Evolutionary conservation across 2,329 filamentous ascomycete species (phyloP).

Genomic region (Ophiobolus disseminans): DNA sequence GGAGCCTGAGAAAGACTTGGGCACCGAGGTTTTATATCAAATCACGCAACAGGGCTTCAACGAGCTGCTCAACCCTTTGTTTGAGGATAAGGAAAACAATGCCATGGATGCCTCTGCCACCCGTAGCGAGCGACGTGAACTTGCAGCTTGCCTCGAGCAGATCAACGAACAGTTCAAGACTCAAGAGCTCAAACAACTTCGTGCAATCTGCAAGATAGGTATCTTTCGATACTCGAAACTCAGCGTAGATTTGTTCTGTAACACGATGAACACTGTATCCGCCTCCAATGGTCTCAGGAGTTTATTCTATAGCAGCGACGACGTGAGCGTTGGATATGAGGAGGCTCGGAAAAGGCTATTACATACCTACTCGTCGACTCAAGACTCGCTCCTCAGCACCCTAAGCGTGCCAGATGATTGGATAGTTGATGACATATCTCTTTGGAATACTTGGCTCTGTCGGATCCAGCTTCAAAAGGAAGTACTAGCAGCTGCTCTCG

Average conservation of each 20-base stretch:
- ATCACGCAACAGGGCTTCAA: conserved; percentile 93
- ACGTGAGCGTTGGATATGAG: conserved; percentile 5
- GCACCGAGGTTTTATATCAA: conserved; percentile 88
- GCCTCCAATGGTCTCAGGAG: conserved; percentile 2
- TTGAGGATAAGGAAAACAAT: conserved; percentile 79
- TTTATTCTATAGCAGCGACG: conserved; percentile 15
- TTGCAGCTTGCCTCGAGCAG: conserved; percentile 28
- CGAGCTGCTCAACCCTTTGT: conserved; percentile 85
- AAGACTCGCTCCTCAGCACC: conserved; percentile 20
- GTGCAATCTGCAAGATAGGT: conserved; percentile 22
- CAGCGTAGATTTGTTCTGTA: conserved; percentile 30
- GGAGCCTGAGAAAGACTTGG: conserved; percentile 80
- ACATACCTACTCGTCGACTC: conserved; percentile 20
- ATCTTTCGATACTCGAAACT: conserved; percentile 36
- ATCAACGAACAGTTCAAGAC: conserved; percentile 23
- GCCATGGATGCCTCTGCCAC: conserved; percentile 68
- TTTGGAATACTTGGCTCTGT: conserved; percentile 37
- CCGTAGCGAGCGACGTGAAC: conserved; percentile 36
- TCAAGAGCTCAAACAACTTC: conserved; percentile 16
- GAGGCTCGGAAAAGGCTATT: conserved; percentile 13
- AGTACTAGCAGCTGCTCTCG: conserved; percentile 19
- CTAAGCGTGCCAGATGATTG: conserved; percentile 15
- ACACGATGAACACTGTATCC: conserved; percentile 14
- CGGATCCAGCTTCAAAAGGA: conserved; percentile 30
- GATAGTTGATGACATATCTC: conserved; percentile 15